Evolutionary conservation across 805 yeast genomes (phyloP), one percentile per base, ranked within the genome.

Genomic region (Metschnikowia lochheadii): DNA sequence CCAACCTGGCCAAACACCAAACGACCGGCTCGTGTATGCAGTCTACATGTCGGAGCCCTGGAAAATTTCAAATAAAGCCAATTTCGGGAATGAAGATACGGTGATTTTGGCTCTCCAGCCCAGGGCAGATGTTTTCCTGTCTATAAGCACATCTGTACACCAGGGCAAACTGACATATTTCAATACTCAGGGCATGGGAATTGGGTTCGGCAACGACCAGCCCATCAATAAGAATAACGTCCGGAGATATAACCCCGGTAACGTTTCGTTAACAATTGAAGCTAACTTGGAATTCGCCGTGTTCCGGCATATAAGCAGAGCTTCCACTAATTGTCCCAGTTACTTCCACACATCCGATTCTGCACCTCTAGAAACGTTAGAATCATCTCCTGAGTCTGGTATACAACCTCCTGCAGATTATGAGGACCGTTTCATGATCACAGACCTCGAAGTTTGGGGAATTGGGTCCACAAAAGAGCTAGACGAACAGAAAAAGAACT

Each of bases 361-460:
- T 3, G 2, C 23, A 10, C 26, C 34, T 11, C 13, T 21, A 3
- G 40, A 15, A 18, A 5, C 6, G 17, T 6, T 23, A 3, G 26
- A 20, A n/a, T 2, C 4, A 3, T 53, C 49, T 15, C 66, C 73
- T 0, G n/a, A 36, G 1, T 68, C 64, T 42, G 35, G 21, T 2
- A 53, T 56, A 39, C 44, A 59, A 2, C 17, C 36, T 1, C 7
- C 36, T 8, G 56, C 56, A 56, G 68, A 66, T 56, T 86, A 73
- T 59, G 97, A 92, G 63, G 83, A 85, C 52, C 70, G 89, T 45
- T 82, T 92, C 59, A 63, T 77, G 49, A 80, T 92, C 6, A 80
- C 83, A 5, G 91, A 86, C 56, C 69, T 91, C 23, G 97, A 91
- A 63, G 96, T 90, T 0, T 87, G 94, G 91, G 98, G 98, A 0